Percentiles rank a stretch among this genome's conserved stretches.
These are phyloP conservation scores for Irpex sp. DNA, from an alignment of 1,284 basidiomycete species.

Conservation along the genomic window DNA sequence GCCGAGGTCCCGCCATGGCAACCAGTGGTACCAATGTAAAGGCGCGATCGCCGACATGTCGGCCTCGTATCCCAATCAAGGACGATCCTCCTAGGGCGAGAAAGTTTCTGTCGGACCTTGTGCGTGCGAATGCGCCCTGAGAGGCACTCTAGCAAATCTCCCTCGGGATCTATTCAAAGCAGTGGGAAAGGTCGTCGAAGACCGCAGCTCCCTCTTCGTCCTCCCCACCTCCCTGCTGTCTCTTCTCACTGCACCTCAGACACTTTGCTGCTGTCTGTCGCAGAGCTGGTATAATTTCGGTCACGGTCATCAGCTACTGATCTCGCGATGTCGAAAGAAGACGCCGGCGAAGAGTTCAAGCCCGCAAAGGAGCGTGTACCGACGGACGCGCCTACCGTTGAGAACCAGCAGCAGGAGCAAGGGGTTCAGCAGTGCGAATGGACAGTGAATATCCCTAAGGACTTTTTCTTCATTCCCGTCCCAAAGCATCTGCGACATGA, in stretches of 20 bases:
- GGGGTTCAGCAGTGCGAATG: not conserved
- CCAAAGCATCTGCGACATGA: conserved; percentile 59
- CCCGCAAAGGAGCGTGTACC: not conserved
- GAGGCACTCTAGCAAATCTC: not conserved
- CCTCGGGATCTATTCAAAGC: not conserved
- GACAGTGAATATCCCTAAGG: conserved; percentile 20
- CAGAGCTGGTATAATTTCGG: not conserved
- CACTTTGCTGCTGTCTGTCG: not conserved
- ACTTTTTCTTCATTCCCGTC: conserved; percentile 68
- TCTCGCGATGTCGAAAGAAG: not conserved
- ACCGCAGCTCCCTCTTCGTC: not conserved
- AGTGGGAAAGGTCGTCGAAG: not conserved
- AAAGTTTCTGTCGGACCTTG: not conserved
- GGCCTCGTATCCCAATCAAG: not conserved
- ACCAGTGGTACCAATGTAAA: not conserved
- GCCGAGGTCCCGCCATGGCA: too few relatives aligned
- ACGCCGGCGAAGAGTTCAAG: not conserved
- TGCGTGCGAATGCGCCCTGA: not conserved
- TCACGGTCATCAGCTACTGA: not conserved
- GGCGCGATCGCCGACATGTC: not conserved
- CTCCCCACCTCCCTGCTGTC: not conserved
- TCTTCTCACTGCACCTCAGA: not conserved
- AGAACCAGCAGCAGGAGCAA: not conserved
- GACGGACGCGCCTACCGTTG: not conserved
- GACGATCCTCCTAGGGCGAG: not conserved